Conservation (phyloP, 441 rosid species). For the Bruguiera hainesii region DNA sequence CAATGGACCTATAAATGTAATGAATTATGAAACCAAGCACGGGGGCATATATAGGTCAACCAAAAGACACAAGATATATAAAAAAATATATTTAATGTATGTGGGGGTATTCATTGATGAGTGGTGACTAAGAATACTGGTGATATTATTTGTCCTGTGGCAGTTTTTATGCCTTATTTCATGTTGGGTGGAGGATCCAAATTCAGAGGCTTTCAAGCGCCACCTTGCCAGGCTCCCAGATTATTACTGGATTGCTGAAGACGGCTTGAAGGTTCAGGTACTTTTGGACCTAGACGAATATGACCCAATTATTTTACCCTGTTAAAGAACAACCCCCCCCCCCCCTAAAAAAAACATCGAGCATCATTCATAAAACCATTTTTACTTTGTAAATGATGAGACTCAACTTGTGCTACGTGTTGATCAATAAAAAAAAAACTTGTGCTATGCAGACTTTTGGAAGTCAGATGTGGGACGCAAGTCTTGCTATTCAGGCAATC, state of each 20-base stretch:
- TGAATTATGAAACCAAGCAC: too few relatives aligned
- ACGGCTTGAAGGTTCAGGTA: slow-evolving; percentile 95
- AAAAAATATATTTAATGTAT: too few relatives aligned
- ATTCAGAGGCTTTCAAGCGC: slow-evolving; percentile 74
- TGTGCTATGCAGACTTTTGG: slow-evolving; percentile 31
- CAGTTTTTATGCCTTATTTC: slow-evolving; percentile 83
- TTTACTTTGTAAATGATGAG: too few relatives aligned
- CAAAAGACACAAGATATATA: too few relatives aligned
- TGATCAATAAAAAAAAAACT: neutral
- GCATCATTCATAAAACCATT: too few relatives aligned
- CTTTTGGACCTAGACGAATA: too few relatives aligned
- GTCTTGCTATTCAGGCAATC: slow-evolving; percentile 69
- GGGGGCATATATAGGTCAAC: too few relatives aligned
- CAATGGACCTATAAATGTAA: too few relatives aligned
- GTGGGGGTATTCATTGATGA: neutral
- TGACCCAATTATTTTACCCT: too few relatives aligned
- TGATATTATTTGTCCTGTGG: neutral
- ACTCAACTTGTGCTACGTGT: too few relatives aligned
- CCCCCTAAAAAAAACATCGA: too few relatives aligned
- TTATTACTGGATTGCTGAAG: slow-evolving; percentile 87
- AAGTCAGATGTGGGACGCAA: slow-evolving; percentile 82
- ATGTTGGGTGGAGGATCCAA: slow-evolving; percentile 92
- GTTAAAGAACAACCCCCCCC: too few relatives aligned
- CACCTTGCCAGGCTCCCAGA: slow-evolving; percentile 77
- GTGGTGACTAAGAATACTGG: neutral